Evolutionary conservation across 1,139 yeast species (phyloP), one percentile per base, ranked within the genome.

Genomic region (Suhomyces chickasaworum): DNA sequence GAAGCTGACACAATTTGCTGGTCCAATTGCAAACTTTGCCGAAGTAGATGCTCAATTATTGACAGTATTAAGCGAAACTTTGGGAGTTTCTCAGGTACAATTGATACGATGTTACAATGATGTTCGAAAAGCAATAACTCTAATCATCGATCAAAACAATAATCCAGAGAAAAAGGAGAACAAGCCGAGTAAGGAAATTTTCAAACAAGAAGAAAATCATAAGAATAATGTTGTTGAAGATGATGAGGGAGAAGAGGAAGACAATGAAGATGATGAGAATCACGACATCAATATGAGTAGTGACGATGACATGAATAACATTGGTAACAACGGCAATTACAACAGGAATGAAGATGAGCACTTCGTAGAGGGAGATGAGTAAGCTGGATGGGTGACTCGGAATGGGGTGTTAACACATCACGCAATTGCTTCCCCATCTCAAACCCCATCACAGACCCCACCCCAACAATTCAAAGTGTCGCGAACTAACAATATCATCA

Each of bases 61-160:
- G 12, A n/a, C 35, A 10, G 25, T 38, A n/a, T 34, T 43, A 17
- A 27, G 36, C 15, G 42, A 43, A 16, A 39, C 35, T 8, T 29
- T 43, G 16, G 46, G 46, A 9, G 37, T 43, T 7, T 4, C 41
- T n/a, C 34, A 20, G 16, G 15, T 21, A 13, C 39, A 20, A 38
- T 6, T 21, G 35, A 10, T n/a, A 7, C 39, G 39, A 39, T 17
- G 46, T 22, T 42, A 42, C 39, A 38, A 32, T 12, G 45, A 42
- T 7, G 22, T 25, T 17, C 18, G 39, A 7, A 20, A 18, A 13
- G 33, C 41, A 17, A 21, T 43, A 8, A 29, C 32, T 4, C 18
- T 29, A 6, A 17, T 13, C 3, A 13, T n/a, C 17, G 12, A 13
- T 5, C 17, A 3, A 29, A 13, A n/a, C 16, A 13, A 4, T 17